A percentile compares a stretch with the other conserved stretches of the same genome.
phyloP scores from a whole-genome alignment of 1,284 basidiomycete species.

The Ustilago cynodontis region DNA sequence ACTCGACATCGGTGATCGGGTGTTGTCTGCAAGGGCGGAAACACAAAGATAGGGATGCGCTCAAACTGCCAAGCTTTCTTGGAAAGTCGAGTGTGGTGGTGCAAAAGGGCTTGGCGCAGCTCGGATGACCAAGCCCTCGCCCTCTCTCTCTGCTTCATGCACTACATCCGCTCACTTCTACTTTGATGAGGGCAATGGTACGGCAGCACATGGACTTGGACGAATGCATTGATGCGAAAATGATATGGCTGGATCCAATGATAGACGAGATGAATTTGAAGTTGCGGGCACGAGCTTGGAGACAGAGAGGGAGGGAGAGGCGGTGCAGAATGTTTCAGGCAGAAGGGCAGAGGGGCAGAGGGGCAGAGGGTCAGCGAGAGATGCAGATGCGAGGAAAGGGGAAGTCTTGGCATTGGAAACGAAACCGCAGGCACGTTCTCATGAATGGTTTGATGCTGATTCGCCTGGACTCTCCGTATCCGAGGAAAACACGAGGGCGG shows the following conservation, averaged over 20 bases:
- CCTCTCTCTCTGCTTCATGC: no score
- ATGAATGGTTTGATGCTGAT: background rate
- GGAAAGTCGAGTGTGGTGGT: slow-evolving; percentile 2
- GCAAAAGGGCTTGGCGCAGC: slow-evolving; percentile 3
- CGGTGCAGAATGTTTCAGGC: background rate
- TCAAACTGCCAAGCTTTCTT: background rate
- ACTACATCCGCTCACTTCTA: no score
- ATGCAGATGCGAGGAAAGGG: background rate
- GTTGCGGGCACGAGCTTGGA: background rate
- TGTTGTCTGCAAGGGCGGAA: no score
- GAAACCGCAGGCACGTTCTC: slow-evolving; percentile 16
- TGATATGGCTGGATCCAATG: background rate
- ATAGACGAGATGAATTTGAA: no score
- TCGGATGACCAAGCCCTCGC: no score
- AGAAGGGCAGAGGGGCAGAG: no score
- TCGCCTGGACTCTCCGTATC: background rate
- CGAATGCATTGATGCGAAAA: background rate
- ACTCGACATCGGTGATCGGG: no score
- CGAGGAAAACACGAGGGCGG: slow-evolving; percentile 33
- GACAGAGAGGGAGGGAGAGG: background rate
- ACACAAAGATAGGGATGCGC: background rate
- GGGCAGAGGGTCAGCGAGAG: slow-evolving; percentile 2
- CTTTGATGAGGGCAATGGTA: no score
- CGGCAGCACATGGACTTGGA: background rate
- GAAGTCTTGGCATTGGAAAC: background rate